Evolutionary conservation across 805 yeast species (phyloP), one percentile per base, ranked within the genome.

Genomic region (Cyberlindnera xishuangbannaensis): DNA sequence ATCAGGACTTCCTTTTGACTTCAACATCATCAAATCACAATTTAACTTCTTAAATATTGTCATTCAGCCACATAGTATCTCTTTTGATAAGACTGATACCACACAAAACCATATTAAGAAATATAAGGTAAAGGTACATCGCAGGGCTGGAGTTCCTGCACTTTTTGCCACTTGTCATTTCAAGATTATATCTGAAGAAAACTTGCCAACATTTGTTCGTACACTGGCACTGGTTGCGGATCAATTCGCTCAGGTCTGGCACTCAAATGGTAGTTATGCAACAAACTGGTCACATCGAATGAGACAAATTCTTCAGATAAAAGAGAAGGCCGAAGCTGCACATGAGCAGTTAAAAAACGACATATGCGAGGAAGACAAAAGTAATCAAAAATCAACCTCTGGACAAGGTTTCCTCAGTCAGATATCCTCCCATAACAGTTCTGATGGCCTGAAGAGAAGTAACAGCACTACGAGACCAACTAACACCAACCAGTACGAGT

Each of bases 41-140:
- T 86, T 86, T 66, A 85, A 81, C 45, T 85, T 85, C 54, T 65
- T 87, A 53, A 83, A 80, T 44, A 74, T 86, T 41, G 94, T 84
- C 23, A 74, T 86, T 18, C 67, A 78, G 6, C 95, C 95, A 0
- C 76, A 71, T 33, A 48, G 71, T 39, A 24, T 47, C 31, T 46
- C 56, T 2, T 41, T 40, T 19, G 36, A 28, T n/a, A 41, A 37
- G 18, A 19, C 40, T n/a, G 27, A 36, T 15, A 30, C 31, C 17
- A 31, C 22, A 16, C 33, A 36, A 18, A 37, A 40, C 39, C 54
- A 37, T 47, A 48, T 28, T 62, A 58, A 51, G 32, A 68, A 58
- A 47, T 84, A 66, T 61, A 73, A 71, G 44, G 87, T 85, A 9
- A 73, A 81, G 37, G 66, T 77, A 1, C 75, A 65, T 54, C 62